Evolutionary conservation across 305 asterid genomes (phyloP), one percentile per base, ranked within the genome.

Genomic region (Fraxinus floribunda): DNA sequence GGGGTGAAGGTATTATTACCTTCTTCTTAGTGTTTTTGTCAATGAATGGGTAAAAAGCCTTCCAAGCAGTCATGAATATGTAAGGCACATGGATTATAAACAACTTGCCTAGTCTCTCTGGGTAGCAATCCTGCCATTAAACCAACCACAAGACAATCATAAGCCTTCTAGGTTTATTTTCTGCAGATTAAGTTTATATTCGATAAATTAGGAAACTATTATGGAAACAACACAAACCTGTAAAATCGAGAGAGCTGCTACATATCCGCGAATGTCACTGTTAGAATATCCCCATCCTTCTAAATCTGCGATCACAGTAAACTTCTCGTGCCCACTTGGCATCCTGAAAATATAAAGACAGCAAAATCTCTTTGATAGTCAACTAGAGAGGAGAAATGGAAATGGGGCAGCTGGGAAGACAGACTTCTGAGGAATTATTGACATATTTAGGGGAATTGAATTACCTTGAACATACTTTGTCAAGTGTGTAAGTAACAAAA

Each of bases 41-140:
- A 13, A 90, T 87, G 41, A 87, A 86, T 3, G 85, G 86, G 80
- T 85, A 87, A 83, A 94, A 82, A 84, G 86, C 90, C 86, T 94
- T 94, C 97, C 98, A 92, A 0, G 93, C 98, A 6, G 93, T 90
- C 97, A 91, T 92, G 88, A 94, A 94, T 79, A 94, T 39, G 82
- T 87, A 92, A 77, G 98, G 97, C 60, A 85, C 94, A 60, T 94
- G 91, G 88, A 88, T 83, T 79, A 92, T 84, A 70, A 88, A 83
- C 86, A 92, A 44, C 88, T 90, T 94, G 16, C 96, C 96, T 64
- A 94, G 95, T 81, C 97, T 90, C 89, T 92, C 97, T 0, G 98
- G 98, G 85, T 90, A 92, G 90, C 84, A 94, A 79, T 94, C 97
- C 98, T 91, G 88, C 76, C 71, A 78, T 62, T 77, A 55, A 55